Evolutionary conservation across 768 basidiomycete species (phyloP), one percentile per base, ranked within the genome.

Genomic region (Omphalotus guepiniiformis): DNA sequence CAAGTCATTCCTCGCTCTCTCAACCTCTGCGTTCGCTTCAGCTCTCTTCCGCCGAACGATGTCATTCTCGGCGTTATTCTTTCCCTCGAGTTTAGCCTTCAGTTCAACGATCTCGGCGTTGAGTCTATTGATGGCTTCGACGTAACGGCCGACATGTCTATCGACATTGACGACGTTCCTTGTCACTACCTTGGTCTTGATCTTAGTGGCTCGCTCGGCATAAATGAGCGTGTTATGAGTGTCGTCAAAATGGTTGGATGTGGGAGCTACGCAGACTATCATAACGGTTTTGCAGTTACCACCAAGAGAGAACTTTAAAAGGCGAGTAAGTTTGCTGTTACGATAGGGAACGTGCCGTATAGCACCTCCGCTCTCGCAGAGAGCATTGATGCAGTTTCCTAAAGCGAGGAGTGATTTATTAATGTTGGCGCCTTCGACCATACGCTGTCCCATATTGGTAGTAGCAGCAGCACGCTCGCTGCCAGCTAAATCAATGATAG

Each of bases 211-310:
- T 38, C 94, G 87, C 58, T 99, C 94, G 19, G 96, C 96, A 65
- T 98, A 99, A 51, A 96, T 74, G 39, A 99, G 84, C 2, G 96
- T 98, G 63, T 99, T 99, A 63, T 96, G 93, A 26, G 96, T 98
- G 63, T 99, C 96, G 60, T 98, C 96, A 63, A 97, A 96, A 68
- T 99, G 93, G 29, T 79, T 79, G 29, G 93, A 93, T 4, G 93
- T 93, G 1, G 96, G 96, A 1, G 93, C 93, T 39, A 99, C 75
- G 63, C 96, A 98, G 52, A 98, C 95, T 53, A 97, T 92, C 96
- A 98, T 99, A 61, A 96, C 93, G 1, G 96, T 99, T 69, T 95
- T 92, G 79, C 96, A 99, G 65, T 98, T 98, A 5, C 96, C 96
- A 1, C 95, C 95, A 39, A 98, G 80, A 1, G 95, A 94, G 72